phyloP scores from a whole-genome alignment of 2,329 filamentous ascomycete species.

The Alternaria novae-zelandiae region DNA sequence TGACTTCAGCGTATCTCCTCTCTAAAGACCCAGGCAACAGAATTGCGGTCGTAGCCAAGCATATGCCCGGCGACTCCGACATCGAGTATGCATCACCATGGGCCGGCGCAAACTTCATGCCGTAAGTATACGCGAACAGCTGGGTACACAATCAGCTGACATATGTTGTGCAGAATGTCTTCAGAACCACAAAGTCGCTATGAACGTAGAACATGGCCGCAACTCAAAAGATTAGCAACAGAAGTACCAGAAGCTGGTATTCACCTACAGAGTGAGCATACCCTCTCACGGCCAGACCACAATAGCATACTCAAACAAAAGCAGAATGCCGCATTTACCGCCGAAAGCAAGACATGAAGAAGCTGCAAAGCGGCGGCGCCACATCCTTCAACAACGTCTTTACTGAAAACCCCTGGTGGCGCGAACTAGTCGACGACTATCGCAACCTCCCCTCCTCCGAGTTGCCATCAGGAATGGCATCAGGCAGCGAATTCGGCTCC shows the following conservation, averaged over 20 bases:
- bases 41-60: slow-evolving; percentile 70
- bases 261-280: slow-evolving; percentile 69
- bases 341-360: slow-evolving; percentile 14
- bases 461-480: slow-evolving; percentile 69
- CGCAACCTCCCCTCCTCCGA: slow-evolving; percentile 54
- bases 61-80: slow-evolving; percentile 93
- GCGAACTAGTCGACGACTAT: background rate
- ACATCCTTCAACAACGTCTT: slow-evolving; percentile 47
- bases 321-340: background rate
- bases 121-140: slow-evolving; percentile 3
- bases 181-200: background rate
- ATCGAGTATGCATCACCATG: slow-evolving; percentile 91
- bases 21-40: slow-evolving; percentile 41
- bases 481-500: slow-evolving; percentile 76
- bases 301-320: background rate
- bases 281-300: background rate
- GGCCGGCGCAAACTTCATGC: slow-evolving; percentile 73
- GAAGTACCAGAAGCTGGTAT: slow-evolving; percentile 77
- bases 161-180: slow-evolving; percentile 1
- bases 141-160: background rate
- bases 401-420: slow-evolving; percentile 67
- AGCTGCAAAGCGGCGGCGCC: slow-evolving; percentile 60
- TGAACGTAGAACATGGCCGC: slow-evolving; percentile 47
- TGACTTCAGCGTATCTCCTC: slow-evolving; percentile 68
- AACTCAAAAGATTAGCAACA: slow-evolving; percentile 51